These are phyloP conservation scores for Colletotrichum chlorophyti DNA, from an alignment of 2,329 filamentous ascomycete genomes.

Conservation along the genomic window DNA sequence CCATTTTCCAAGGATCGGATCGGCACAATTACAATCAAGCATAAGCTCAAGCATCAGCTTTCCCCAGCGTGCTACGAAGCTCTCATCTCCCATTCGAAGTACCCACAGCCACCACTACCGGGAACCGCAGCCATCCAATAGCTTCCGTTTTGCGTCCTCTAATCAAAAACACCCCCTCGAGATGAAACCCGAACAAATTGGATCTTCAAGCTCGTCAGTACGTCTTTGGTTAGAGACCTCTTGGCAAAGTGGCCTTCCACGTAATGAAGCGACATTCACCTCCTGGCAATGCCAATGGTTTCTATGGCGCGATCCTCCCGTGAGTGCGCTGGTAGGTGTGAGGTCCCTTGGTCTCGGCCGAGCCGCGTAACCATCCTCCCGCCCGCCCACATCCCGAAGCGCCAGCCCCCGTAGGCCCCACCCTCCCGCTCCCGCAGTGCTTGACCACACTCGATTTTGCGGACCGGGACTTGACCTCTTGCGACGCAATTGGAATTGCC, in stretches of 20 bases:
- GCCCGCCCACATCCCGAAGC: constrained; percentile 21
- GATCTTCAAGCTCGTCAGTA: constrained; percentile 4
- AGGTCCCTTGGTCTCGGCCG: constrained; percentile 12
- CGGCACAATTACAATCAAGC: constrained; percentile 10
- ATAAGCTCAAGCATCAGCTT: constrained; percentile 3
- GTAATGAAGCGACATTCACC: not conserved
- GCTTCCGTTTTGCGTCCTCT: not conserved
- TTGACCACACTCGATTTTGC: not conserved
- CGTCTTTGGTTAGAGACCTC: not conserved
- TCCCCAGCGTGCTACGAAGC: no score
- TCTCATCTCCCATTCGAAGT: constrained; percentile 5
- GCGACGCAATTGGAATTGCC: constrained; percentile 17
- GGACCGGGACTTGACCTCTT: not conserved
- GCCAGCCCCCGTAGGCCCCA: not conserved
- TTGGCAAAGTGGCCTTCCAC: constrained; percentile 12
- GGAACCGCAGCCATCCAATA: not conserved
- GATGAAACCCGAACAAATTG: constrained; percentile 15
- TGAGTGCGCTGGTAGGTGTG: not conserved
- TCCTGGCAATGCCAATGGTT: not conserved
- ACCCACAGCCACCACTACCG: constrained; percentile 9
- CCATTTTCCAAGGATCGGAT: not conserved
- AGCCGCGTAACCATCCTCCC: constrained; percentile 15
- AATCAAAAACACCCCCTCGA: not conserved
- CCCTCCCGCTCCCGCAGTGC: not conserved
- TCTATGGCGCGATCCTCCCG: not conserved